Percentiles rank a stretch among this genome's conserved stretches.
phyloP scores from a whole-genome alignment of 257 asterid genomes.

The Paulownia fortunei region DNA sequence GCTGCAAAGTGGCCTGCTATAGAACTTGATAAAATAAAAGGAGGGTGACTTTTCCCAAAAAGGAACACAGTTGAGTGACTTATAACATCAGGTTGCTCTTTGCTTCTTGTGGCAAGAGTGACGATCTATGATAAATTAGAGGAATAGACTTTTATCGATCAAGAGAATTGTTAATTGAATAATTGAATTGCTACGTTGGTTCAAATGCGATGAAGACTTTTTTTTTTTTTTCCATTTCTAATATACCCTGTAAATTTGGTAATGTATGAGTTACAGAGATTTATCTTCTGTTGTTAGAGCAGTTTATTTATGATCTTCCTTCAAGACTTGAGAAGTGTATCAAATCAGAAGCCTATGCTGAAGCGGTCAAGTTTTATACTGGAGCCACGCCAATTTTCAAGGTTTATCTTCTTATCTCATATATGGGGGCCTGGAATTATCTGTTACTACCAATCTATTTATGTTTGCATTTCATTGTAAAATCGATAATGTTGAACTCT shows the following conservation, averaged over 20 bases:
- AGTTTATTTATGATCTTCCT: slow-evolving; percentile 98
- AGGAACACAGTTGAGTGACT: background rate
- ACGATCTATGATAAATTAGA: slow-evolving; percentile 7
- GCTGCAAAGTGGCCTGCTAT: slow-evolving; percentile 7
- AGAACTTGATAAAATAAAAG: slow-evolving; percentile 1
- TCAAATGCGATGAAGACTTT: background rate
- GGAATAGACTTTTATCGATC: slow-evolving; percentile 10
- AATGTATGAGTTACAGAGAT: slow-evolving; percentile 45
- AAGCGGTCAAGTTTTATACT: slow-evolving; percentile 90
- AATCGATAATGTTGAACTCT: slow-evolving; percentile 16
- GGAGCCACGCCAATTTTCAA: slow-evolving; percentile 98
- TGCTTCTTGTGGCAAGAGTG: slow-evolving; percentile 31
- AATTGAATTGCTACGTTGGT: background rate
- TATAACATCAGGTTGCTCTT: slow-evolving; percentile 15
- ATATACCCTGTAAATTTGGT: slow-evolving; percentile 32
- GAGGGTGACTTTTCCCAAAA: background rate
- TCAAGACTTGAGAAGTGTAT: slow-evolving; percentile 88
- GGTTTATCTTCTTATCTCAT: slow-evolving; percentile 52
- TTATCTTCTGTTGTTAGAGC: slow-evolving; percentile 63
- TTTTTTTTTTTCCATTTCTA: background rate
- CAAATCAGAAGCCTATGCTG: slow-evolving; percentile 94
- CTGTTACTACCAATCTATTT: slow-evolving; percentile 24
- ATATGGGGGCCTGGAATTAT: background rate
- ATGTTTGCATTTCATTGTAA: slow-evolving; percentile 4
- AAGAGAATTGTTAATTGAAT: background rate